Evolutionary conservation across 2,329 filamentous ascomycete genomes (phyloP), one percentile per base, ranked within the genome.

Genomic region (Penicillium corylophilum): DNA sequence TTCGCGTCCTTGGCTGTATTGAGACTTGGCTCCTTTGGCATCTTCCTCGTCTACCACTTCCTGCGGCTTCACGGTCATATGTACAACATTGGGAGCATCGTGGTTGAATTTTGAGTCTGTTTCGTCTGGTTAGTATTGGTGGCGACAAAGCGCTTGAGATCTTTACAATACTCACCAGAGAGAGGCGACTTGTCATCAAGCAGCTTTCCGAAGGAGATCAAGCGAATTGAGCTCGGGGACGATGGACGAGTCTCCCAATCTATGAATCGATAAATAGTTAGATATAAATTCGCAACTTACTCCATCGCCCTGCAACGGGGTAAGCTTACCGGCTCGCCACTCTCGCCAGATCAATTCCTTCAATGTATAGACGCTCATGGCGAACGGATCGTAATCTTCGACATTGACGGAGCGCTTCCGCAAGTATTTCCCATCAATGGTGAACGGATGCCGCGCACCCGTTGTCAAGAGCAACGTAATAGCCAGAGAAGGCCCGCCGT

Each of bases 271-370:
- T 38, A 31, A 31, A 36, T 39, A 3, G 46, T 53, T 33, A 56
- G 42, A 33, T 24, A 8, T 36, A 15, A 36, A 47, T 22, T 12
- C 26, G 22, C 8, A 41, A 6, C 39, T 35, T 16, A 20, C 22
- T 24, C 39, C 15, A 22, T 10, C 12, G 22, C 12, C 41, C 31
- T 28, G 7, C 23, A 16, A 23, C 15, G 12, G 18, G 16, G 16
- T 33, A 40, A 44, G 42, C 64, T 57, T 75, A 82, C 81, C 90
- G 63, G 86, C 86, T 61, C 90, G 82, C 93, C 93, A 97, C 71
- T 96, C 92, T 64, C 90, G 82, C 77, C 94, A 82, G 68, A 97
- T 96, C 66, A 96, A 77, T 75, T 96, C 91, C 74, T 96, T 96
- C 59, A 97, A 77, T 3, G 90, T 95, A 70, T 96, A 96, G 45